Percentiles rank a stretch among this genome's conserved stretches.
These are phyloP conservation scores for Saccharomyces hybrid DNA, from an alignment of 1,139 yeast species.

Conservation along the genomic window DNA sequence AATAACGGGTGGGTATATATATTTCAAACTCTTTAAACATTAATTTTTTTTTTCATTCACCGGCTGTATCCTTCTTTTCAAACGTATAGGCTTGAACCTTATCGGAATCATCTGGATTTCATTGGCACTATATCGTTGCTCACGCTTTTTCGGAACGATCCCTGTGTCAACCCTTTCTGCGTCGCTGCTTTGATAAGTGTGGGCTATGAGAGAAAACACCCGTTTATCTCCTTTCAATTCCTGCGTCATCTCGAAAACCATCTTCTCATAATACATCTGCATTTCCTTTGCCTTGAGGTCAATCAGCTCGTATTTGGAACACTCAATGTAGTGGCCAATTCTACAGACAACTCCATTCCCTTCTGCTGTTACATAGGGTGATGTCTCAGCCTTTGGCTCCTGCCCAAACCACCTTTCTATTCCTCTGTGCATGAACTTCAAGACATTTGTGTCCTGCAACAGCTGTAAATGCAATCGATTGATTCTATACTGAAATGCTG, in stretches of 20 bases:
- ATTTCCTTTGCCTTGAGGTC: background rate
- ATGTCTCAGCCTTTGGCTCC: background rate
- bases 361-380: background rate
- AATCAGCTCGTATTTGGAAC: background rate
- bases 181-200: background rate
- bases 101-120: background rate
- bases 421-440: background rate
- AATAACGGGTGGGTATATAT: background rate
- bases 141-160: background rate
- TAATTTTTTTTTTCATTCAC: background rate
- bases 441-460: background rate
- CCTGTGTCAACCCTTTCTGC: background rate
- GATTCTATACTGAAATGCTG: background rate
- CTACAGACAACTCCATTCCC: background rate
- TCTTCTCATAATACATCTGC: background rate
- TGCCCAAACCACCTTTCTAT: background rate
- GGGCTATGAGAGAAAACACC: background rate
- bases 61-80: background rate
- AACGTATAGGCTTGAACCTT: background rate
- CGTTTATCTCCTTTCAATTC: background rate
- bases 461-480: background rate
- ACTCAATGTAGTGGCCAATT: background rate
- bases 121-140: background rate
- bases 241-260: background rate
- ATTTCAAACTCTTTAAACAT: background rate